Base-by-base conservation (phyloP, 1,284 basidiomycete genomes). In the Laetiporus sulphureus region DNA sequence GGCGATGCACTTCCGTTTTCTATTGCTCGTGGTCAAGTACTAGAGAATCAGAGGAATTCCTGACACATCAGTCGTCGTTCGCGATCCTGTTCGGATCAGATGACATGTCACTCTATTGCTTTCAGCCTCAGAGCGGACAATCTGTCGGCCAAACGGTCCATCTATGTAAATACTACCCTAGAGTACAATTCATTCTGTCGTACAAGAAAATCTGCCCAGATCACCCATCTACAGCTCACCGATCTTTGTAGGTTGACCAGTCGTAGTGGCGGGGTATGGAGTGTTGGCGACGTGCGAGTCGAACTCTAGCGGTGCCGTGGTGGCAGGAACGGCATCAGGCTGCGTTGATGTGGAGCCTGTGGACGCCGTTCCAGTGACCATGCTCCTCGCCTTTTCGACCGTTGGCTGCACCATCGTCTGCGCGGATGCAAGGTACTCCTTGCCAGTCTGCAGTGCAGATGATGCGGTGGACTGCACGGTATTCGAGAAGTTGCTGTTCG, bases 261-360 rank as follows among this genome's bases (percentile, higher is more conserved):
- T 60, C 15, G 56, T 40, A 0, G 54, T 57, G 4, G 54, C 50
- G 11, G 64, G 60, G 48, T 67, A 68, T 3, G 69, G 67, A 1
- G 53, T 58, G 12, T 55, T 55, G 8, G 67, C 54, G 2, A 61
- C 63, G 41, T 69, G 60, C 1, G 54, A 48, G 2, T 69, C 69
- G 31, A 64, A 69, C 56, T 76, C 68, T 24, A 73, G 52, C 0
- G 66, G 62, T 8, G 71, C 66, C 22, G 55, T 67, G 2, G 59
- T 63, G 2, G 69, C 53, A 3, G 67, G 64, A n/a, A 68, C 59
- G 24, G 46, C 42, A n/a, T 53, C 60, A 1, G 56, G 63, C 55
- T 32, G 56, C 50, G 12, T 56, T 49, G 1, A 48, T 51, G 8
- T 18, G n/a, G n/a, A n/a, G 8, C 42, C 29, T 13, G 39, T 40